Conservation (phyloP, 148 eudicot species). For the Selenicereus undatus region DNA sequence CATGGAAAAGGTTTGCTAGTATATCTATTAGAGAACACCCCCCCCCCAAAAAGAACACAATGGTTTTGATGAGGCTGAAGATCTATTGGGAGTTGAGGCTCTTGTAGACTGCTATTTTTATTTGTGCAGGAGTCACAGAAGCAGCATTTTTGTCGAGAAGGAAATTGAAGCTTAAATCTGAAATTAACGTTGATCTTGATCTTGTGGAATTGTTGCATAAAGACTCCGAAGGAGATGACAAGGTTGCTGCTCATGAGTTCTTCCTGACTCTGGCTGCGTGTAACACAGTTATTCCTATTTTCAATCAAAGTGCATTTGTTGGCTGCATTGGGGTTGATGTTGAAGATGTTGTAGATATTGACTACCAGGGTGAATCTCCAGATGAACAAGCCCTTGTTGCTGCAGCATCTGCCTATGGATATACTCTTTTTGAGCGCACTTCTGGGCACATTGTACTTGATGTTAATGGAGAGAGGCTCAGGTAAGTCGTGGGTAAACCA, state of each 20-base stretch:
- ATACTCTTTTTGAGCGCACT: slow-evolving; percentile 89
- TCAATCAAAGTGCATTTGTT: slow-evolving; percentile 34
- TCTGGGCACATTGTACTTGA: slow-evolving; percentile 90
- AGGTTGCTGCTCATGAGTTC: slow-evolving; percentile 74
- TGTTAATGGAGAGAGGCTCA: slow-evolving; percentile 81
- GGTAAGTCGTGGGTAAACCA: slow-evolving; percentile 39
- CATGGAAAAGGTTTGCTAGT: not conserved
- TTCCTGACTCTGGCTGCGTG: slow-evolving; percentile 89
- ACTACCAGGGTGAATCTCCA: slow-evolving; percentile 97
- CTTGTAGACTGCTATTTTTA: slow-evolving; percentile 4
- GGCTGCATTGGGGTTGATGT: slow-evolving; percentile 25
- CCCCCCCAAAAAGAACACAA: too few relatives aligned
- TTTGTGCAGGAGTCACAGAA: slow-evolving; percentile 38
- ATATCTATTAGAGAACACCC: not conserved
- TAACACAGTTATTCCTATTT: slow-evolving; percentile 89
- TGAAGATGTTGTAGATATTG: slow-evolving; percentile 40
- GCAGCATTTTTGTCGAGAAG: slow-evolving; percentile 29
- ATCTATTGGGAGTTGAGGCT: not conserved
- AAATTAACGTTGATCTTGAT: slow-evolving; percentile 50
- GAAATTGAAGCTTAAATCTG: slow-evolving; percentile 68
- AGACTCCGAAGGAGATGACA: slow-evolving; percentile 44
- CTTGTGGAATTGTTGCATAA: slow-evolving; percentile 66
- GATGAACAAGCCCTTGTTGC: slow-evolving; percentile 94
- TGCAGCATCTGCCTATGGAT: slow-evolving; percentile 95
- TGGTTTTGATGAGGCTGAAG: not conserved